A percentile compares a stretch with the other conserved stretches of the same genome.
Evolutionary conservation across 1,284 basidiomycete genomes (phyloP).

Genomic region (Cystobasidium sp.): DNA sequence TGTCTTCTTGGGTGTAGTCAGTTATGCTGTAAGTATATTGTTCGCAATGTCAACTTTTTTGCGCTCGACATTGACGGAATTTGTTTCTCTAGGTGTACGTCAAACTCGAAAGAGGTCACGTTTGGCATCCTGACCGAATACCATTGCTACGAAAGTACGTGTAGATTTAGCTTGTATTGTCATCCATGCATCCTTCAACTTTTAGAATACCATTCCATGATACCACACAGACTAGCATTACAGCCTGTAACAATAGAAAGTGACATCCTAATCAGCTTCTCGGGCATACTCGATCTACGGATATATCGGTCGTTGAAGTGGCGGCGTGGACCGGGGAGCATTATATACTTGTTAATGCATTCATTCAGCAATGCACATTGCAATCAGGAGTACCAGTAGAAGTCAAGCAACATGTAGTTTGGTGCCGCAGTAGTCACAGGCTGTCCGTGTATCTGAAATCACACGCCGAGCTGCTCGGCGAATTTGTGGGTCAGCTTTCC

Average conservation of each 20-base stretch:
- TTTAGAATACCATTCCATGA: background rate
- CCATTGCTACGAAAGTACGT: conserved; percentile 31
- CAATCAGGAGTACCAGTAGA: too few species aligned
- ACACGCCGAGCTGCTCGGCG: background rate
- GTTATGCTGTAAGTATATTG: conserved; percentile 30
- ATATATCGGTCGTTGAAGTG: too few species aligned
- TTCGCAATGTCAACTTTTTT: background rate
- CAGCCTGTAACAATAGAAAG: too few species aligned
- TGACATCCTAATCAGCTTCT: too few species aligned
- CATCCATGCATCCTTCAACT: background rate
- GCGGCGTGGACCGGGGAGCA: too few species aligned
- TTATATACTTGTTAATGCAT: too few species aligned
- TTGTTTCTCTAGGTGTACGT: conserved; percentile 38
- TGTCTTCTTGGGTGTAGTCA: conserved; percentile 52
- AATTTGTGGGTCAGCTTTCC: conserved; percentile 14
- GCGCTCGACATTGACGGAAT: background rate
- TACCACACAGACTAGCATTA: background rate
- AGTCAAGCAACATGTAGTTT: too few species aligned
- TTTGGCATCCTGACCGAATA: conserved; percentile 45
- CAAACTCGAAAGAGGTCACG: conserved; percentile 48
- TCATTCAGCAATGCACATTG: too few species aligned
- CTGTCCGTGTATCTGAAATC: background rate
- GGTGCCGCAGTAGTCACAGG: too few species aligned
- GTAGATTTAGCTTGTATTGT: background rate
- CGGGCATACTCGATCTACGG: too few species aligned